Evolutionary conservation across 495 filamentous ascomycete species (phyloP).

Genomic region (Talaromyces proteolyticus): DNA sequence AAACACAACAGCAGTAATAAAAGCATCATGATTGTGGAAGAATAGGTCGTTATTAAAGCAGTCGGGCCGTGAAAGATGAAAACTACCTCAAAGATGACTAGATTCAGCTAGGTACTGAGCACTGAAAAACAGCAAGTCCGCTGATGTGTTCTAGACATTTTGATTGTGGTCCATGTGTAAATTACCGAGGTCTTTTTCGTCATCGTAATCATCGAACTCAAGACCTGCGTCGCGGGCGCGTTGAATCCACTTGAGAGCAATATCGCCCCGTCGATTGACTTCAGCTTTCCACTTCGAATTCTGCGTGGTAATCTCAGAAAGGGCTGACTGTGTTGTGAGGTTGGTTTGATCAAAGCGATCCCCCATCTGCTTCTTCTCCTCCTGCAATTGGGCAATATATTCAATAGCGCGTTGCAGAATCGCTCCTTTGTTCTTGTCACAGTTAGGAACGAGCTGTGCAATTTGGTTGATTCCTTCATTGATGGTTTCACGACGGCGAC

Average conservation of each 20-base stretch:
- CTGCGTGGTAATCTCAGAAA: constrained; percentile 77
- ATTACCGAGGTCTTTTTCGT: constrained; percentile 33
- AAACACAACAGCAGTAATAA: too few species aligned
- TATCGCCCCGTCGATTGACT: constrained; percentile 47
- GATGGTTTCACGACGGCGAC: constrained; percentile 94
- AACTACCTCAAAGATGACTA: too few species aligned
- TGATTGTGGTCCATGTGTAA: constrained; percentile 33
- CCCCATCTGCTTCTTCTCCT: constrained; percentile 87
- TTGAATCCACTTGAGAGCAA: constrained; percentile 70
- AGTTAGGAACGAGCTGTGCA: constrained; percentile 93
- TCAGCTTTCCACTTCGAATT: constrained; percentile 90
- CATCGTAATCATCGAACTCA: constrained; percentile 44
- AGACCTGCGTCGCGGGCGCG: constrained; percentile 73
- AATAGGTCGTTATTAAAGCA: too few species aligned
- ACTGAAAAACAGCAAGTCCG: not conserved
- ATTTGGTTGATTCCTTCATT: constrained; percentile 99
- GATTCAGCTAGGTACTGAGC: too few species aligned
- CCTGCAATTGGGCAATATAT: constrained; percentile 90
- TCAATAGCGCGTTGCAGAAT: constrained; percentile 90
- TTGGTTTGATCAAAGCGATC: constrained; percentile 98
- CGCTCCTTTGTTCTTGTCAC: constrained; percentile 98
- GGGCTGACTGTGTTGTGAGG: constrained; percentile 89
- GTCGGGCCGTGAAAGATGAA: too few species aligned
- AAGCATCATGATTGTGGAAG: too few species aligned
- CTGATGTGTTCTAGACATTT: not conserved